These are phyloP conservation scores for Diaporthe capsici DNA, from an alignment of 2,329 filamentous ascomycete genomes.

Conservation along the genomic window DNA sequence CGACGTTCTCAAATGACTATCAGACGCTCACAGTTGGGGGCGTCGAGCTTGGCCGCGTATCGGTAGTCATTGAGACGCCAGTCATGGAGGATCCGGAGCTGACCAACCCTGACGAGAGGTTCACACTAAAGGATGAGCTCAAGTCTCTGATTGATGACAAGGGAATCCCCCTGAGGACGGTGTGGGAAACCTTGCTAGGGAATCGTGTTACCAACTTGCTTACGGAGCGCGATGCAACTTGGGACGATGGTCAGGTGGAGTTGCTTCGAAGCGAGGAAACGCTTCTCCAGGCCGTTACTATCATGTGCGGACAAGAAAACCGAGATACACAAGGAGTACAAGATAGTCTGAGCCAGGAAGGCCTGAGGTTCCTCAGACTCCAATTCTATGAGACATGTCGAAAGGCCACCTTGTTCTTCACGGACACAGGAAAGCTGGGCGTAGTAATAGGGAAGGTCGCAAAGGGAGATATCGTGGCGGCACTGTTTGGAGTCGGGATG, in stretches of 20 bases:
- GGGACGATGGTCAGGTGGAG: neutral
- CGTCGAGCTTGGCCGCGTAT: conserved; percentile 8
- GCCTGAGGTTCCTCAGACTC: neutral
- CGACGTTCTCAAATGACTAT: neutral
- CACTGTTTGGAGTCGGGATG: conserved; percentile 29
- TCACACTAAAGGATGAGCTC: neutral
- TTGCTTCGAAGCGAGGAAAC: neutral
- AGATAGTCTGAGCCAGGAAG: neutral
- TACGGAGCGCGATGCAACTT: neutral
- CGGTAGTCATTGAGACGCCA: neutral
- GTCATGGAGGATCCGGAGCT: neutral
- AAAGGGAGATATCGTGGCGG: conserved; percentile 18
- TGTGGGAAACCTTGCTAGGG: conserved; percentile 15
- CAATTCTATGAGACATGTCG: neutral
- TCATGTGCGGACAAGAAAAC: neutral
- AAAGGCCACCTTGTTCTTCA: conserved; percentile 2
- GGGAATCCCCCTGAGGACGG: neutral
- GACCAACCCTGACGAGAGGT: neutral
- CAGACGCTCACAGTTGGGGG: conserved; percentile 20
- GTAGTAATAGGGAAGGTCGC: neutral
- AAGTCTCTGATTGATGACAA: neutral
- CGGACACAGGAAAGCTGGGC: conserved; percentile 18
- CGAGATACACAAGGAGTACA: neutral
- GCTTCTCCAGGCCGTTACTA: neutral
- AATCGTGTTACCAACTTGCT: neutral